phyloP scores from a whole-genome alignment of 768 basidiomycete genomes.

The Hericium erinaceus region DNA sequence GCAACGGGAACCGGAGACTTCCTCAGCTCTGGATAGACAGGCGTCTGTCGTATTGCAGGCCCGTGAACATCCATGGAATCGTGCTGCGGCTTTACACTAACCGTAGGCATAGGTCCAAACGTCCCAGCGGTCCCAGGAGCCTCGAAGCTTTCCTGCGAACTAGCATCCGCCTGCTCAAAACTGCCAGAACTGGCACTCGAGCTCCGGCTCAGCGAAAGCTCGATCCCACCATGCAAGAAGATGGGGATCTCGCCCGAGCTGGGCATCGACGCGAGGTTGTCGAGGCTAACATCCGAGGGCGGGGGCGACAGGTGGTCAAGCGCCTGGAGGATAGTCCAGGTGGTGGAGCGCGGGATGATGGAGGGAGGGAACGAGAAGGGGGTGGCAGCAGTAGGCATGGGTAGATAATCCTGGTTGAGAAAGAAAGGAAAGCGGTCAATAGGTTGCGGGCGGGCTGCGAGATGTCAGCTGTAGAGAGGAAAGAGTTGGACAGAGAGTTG shows the following conservation, averaged over 20 bases:
- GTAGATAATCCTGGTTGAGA: not conserved
- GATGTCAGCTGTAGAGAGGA: no score
- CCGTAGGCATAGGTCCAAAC: not conserved
- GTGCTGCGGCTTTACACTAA: not conserved
- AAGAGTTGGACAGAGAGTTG: no score
- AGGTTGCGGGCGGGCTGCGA: not conserved
- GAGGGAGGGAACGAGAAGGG: not conserved
- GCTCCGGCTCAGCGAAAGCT: not conserved
- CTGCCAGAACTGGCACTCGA: not conserved
- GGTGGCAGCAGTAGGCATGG: not conserved
- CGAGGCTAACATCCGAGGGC: constrained; percentile 9
- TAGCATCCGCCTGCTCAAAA: no score
- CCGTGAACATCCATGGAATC: not conserved
- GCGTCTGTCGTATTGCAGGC: no score
- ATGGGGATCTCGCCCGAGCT: constrained; percentile 13
- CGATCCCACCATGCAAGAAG: constrained; percentile 4
- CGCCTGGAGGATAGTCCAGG: constrained; percentile 7
- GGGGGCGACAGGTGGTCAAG: constrained; percentile 11
- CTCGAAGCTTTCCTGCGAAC: no score
- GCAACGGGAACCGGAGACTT: not conserved
- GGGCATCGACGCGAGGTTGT: constrained; percentile 1
- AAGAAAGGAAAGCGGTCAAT: not conserved
- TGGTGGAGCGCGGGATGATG: constrained; percentile 3
- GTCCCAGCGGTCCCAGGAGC: not conserved
- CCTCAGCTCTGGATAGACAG: no score